Base-by-base conservation (phyloP, 495 filamentous ascomycete genomes). In the Podospora comata region DNA sequence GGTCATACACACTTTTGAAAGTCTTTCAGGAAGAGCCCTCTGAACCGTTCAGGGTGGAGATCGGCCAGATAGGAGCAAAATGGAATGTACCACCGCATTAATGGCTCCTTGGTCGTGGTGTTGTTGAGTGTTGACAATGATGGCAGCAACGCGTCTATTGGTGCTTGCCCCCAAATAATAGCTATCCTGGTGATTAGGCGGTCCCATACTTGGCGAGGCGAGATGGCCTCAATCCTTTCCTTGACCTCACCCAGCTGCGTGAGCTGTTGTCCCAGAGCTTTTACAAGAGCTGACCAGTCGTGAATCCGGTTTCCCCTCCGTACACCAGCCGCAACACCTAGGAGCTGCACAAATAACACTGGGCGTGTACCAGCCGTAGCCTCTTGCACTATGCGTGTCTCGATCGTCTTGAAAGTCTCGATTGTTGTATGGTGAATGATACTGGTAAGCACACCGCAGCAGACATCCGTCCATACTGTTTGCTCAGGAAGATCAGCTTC, bases 31-130 rank as follows among this genome's bases (percentile, higher is more conserved):
- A 96, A 79, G 13, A 97, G 82, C 63, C 85, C 85, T 57, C 88
- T 82, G 75, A 98, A 99, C 56, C 92, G 84, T 65, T 94, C 90
- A 11, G 83, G 73, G 57, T 91, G 88, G 66, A 93, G 80, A 55
- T 91, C 85, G 0, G 90, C 86, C 69, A 94, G 88, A 39, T 91
- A 89, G 16, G 88, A 88, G 75, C 91, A 97, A 74, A 97, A 97
- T 5, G 87, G 83, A 60, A 97, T 81, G 77, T 98, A 98, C 79
- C 87, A 86, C 63, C 75, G 75, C 67, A 88, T 86, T 63, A 91
- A 82, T 2, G 79, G 82, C 20, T 88, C 87, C 60, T 82, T 85
- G 5, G 87, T 87, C 67, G 94, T 81, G n/a, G 79, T 75, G 48
- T 87, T 83, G 80, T 89, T 87, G 54, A 92, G 80, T 5, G 84